Evolutionary conservation across 2,329 filamentous ascomycete genomes (phyloP).

Genomic region (Verticillium nonalfalfae): DNA sequence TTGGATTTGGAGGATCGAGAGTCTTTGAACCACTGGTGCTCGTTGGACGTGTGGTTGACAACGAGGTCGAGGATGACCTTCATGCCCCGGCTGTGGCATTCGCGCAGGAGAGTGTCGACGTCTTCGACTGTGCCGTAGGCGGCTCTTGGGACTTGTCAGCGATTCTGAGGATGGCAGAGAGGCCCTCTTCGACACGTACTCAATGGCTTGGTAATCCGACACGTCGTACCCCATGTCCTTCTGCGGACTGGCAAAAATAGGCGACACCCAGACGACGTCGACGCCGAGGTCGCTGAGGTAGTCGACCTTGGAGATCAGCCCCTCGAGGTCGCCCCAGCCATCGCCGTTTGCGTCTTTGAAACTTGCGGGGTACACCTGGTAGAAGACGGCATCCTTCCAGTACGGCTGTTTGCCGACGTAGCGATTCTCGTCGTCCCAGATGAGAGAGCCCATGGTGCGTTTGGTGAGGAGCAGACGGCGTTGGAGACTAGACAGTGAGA

Average conservation of each 20-base stretch:
- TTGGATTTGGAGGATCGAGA: slow-evolving; percentile 42
- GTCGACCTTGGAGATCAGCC: slow-evolving; percentile 58
- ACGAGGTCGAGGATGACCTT: slow-evolving; percentile 68
- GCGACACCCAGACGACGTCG: slow-evolving; percentile 54
- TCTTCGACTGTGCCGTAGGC: slow-evolving; percentile 63
- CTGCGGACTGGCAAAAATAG: slow-evolving; percentile 50
- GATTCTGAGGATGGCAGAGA: no score
- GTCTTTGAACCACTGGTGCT: slow-evolving; percentile 54
- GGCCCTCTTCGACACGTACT: slow-evolving; percentile 18
- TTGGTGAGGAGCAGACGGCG: neutral
- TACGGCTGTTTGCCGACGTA: slow-evolving; percentile 28
- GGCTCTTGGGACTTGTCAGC: slow-evolving; percentile 16
- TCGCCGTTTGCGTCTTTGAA: slow-evolving; percentile 53
- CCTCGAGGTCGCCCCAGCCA: slow-evolving; percentile 59
- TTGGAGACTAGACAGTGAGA: no score
- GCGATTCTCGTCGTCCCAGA: slow-evolving; percentile 21
- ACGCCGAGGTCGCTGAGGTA: slow-evolving; percentile 57
- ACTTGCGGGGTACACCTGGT: slow-evolving; percentile 51
- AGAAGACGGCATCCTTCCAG: slow-evolving; percentile 41
- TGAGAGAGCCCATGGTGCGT: slow-evolving; percentile 23
- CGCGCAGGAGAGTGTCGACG: slow-evolving; percentile 55
- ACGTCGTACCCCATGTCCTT: slow-evolving; percentile 70
- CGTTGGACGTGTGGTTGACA: slow-evolving; percentile 59
- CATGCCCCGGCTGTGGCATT: slow-evolving; percentile 53
- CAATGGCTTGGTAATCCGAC: slow-evolving; percentile 61